Base-by-base conservation (phyloP, 2,329 filamentous ascomycete genomes). In the Ambrosiella xylebori region DNA sequence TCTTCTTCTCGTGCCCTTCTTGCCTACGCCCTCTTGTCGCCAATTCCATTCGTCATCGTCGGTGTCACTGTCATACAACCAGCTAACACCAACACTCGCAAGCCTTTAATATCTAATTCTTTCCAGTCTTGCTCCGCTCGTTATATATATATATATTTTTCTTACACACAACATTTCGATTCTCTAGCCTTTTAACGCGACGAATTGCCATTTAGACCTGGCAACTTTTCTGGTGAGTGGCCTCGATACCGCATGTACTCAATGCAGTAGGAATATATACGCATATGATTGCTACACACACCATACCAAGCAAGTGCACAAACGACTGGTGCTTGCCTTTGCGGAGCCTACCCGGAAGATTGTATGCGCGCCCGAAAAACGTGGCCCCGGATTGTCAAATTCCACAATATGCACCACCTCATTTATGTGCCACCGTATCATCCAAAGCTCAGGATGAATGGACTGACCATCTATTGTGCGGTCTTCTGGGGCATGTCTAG, bases 31-130 rank as follows among this genome's bases (percentile, higher is more conserved):
- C 19, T 54, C 53, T 50, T 47, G 36, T 36, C 36, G 36, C 27
- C 53, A 35, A 15, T 47, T 57, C 40, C 40, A 55, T 57, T 52
- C 56, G 47, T 55, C 56, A 56, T 55, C 52, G 56, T 53, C 53
- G 59, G 56, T 60, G 56, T 57, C 35, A 38, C 36, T 56, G 54
- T 40, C 51, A 37, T 37, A 53, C 54, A 56, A 13, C 44, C 44
- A 56, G 54, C 44, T 35, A 56, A 17, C 54, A 17, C 54, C 27
- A 2, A 47, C 39, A 45, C 15, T 41, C n/a, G 54, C 54, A 56
- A 56, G 54, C 54, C 57, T 60, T 51, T 60, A 60, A 60, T 60
- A 57, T 53, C 49, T 52, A 49, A 54, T 41, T 58, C 51, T 59
- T 53, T 56, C 35, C 53, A 50, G 52, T 61, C 54, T 58, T 56